phyloP scores from a whole-genome alignment of 2,329 filamentous ascomycete species.

The Aspergillus latus region DNA sequence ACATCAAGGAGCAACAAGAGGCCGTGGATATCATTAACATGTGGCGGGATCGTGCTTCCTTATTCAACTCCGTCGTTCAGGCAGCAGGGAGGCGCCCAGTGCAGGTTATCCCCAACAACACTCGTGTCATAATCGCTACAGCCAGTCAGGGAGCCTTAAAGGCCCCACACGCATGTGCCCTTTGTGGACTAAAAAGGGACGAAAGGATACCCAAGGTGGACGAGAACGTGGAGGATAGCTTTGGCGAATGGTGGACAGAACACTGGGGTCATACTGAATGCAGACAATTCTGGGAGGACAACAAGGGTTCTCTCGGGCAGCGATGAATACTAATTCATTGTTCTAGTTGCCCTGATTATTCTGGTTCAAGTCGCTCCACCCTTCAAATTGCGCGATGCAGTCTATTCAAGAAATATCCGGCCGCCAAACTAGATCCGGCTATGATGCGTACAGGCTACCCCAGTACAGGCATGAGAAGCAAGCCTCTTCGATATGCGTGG shows the following conservation, averaged over 20 bases:
- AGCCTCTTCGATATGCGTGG: too few species aligned
- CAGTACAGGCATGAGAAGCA: too few species aligned
- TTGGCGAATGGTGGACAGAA: constrained; percentile 95
- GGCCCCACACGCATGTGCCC: constrained; percentile 71
- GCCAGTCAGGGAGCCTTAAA: constrained; percentile 66
- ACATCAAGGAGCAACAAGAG: constrained; percentile 80
- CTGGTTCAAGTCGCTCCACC: background rate
- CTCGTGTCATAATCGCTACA: constrained; percentile 65
- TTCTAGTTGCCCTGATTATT: background rate
- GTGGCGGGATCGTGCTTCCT: constrained; percentile 75
- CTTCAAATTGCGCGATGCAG: background rate
- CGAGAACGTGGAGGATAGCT: constrained; percentile 77
- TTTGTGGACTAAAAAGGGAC: constrained; percentile 86
- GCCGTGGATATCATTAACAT: constrained; percentile 71
- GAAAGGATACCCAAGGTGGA: constrained; percentile 78
- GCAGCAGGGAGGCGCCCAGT: constrained; percentile 48
- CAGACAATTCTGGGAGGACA: constrained; percentile 79
- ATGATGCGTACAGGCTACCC: background rate
- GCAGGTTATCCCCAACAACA: constrained; percentile 70
- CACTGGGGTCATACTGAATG: constrained; percentile 81
- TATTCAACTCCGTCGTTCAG: constrained; percentile 64
- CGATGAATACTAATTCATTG: constrained; percentile 46
- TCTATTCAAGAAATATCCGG: background rate
- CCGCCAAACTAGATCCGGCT: background rate
- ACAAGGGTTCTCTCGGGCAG: constrained; percentile 68